Conservation (phyloP, 306 rosid genomes). For the Oemleria cerasiformis region DNA sequence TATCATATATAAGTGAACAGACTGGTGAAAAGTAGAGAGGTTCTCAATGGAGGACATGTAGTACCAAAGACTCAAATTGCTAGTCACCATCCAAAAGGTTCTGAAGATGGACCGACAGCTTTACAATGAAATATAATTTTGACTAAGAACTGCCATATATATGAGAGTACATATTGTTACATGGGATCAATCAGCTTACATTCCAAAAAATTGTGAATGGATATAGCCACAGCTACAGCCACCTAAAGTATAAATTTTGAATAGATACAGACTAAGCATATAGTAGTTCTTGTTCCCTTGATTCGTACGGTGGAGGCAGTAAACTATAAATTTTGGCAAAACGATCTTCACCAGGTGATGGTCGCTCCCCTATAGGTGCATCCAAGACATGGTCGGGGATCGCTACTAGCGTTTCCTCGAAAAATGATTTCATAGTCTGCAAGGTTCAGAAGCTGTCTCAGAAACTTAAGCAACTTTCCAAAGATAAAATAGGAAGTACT, state of each 20-base stretch:
- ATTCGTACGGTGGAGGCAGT: slow-evolving; percentile 65
- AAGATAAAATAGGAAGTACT: neutral
- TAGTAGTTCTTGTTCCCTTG: slow-evolving; percentile 36
- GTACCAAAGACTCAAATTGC: neutral
- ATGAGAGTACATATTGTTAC: neutral
- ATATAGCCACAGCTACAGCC: neutral
- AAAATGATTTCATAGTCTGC: slow-evolving; percentile 79
- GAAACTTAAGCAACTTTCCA: slow-evolving; percentile 10
- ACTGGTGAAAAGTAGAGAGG: too few species aligned
- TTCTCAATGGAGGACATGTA: too few species aligned
- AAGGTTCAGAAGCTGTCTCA: slow-evolving; percentile 28
- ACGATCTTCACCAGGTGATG: slow-evolving; percentile 49
- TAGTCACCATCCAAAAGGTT: neutral
- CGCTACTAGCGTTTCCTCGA: slow-evolving; percentile 80
- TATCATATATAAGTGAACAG: too few species aligned
- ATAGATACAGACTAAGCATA: slow-evolving; percentile 42
- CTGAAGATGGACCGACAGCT: neutral
- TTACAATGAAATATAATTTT: neutral
- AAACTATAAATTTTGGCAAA: slow-evolving; percentile 51
- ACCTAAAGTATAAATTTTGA: neutral
- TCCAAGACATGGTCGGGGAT: slow-evolving; percentile 83
- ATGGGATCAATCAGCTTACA: slow-evolving; percentile 5
- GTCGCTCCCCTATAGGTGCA: slow-evolving; percentile 48
- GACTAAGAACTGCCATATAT: neutral
- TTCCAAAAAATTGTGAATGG: neutral